These are phyloP conservation scores for Plasmodium knowlesi DNA, from an alignment of 169 alveolate genomes.

Conservation along the genomic window DNA sequence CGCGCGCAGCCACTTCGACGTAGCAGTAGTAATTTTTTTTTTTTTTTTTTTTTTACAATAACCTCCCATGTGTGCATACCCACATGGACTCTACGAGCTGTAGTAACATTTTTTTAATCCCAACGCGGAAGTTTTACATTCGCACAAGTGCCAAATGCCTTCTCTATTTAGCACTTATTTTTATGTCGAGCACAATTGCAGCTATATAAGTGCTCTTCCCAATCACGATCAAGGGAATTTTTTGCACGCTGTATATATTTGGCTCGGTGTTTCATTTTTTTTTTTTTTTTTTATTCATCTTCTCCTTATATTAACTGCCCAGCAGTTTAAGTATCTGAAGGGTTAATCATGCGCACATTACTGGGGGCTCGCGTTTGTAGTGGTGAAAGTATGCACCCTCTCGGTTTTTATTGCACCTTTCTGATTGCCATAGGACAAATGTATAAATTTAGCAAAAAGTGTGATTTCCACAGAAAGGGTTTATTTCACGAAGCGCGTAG, in stretches of 20 bases:
- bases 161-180: background rate
- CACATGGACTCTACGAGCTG: background rate
- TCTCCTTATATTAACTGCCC: background rate
- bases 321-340: background rate
- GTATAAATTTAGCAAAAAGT: background rate
- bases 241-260: background rate
- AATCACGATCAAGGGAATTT: background rate
- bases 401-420: background rate
- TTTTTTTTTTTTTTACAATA: background rate
- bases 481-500: background rate
- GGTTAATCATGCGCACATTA: background rate
- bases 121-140: background rate
- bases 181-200: background rate
- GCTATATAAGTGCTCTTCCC: background rate
- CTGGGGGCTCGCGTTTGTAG: background rate
- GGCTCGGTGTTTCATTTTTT: background rate
- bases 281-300: background rate
- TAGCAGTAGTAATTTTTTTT: background rate
- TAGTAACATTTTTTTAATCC: background rate
- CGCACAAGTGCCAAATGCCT: background rate
- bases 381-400: background rate
- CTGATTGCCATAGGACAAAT: background rate
- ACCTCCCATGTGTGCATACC: background rate
- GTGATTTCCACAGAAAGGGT: background rate
- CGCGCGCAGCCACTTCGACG: background rate